Evolutionary conservation across 2,329 filamentous ascomycete genomes (phyloP), one percentile per base, ranked within the genome.

Genomic region (Xylaria sp.): DNA sequence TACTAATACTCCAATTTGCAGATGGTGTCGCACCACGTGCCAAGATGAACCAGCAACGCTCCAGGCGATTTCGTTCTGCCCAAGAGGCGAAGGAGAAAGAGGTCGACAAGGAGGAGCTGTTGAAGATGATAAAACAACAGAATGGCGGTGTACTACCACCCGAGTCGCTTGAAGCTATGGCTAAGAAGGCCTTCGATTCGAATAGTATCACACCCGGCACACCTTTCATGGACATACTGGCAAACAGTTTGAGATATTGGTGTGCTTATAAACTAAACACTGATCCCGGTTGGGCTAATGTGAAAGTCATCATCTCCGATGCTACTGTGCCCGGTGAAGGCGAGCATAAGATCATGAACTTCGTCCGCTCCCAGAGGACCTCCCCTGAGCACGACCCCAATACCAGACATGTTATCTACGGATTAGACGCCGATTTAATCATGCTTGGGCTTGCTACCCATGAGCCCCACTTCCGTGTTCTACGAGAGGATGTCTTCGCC

Each of bases 291-390:
- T 99, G 95, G 95, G 90, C 90, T 59, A 92, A 92, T 71, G 80
- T 97, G 72, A 99, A 99, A 80, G 84, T 99, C 72, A 95, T 99
- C 73, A 97, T 99, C 63, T 99, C 94, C 7, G 94, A 99, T 78
- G 93, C 94, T 49, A 97, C 93, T 39, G 92, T 99, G 38, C 94
- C 94, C 50, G 94, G 94, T 69, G 94, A 99, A 76, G 94, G 94
- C 71, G 94, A 99, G 76, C 94, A 99, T 74, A 99, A 99, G 75
- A 97, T 99, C 69, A 99, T 99, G 94, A 88, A 94, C 64, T 99
- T 97, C 71, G 85, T 99, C 62, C 88, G 94, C 66, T 96, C 93
- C 37, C 95, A 99, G 74, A 87, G 94, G 66, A 85, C 89, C 45
- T 94, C 91, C 48, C 88, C 92, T 4, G 88, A 95, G 61, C 92